Conservation (phyloP, 1,284 basidiomycete species). For the Apiotrichum montevideense region DNA sequence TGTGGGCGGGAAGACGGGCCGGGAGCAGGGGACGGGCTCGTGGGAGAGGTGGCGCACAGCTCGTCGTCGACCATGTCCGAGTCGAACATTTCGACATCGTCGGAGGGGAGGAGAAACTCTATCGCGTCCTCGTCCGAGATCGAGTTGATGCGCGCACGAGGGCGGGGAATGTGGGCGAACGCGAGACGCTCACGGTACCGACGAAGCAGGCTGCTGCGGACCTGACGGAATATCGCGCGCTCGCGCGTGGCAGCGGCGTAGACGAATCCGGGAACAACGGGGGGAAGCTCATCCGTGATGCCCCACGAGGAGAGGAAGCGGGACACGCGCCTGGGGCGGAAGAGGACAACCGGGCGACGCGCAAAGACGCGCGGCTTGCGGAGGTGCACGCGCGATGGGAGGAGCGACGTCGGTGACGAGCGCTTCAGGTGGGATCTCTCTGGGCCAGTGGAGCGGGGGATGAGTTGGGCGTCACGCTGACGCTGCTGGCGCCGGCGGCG, state of each 20-base stretch:
- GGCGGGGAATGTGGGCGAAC: too few relatives aligned
- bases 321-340: neutral
- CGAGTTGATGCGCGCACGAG: too few relatives aligned
- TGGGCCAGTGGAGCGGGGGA: neutral
- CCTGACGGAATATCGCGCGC: neutral
- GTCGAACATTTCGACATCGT: constrained; percentile 8
- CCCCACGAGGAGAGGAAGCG: neutral
- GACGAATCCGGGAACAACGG: neutral
- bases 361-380: neutral
- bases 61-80: constrained; percentile 5
- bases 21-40: neutral
- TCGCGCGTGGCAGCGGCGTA: neutral
- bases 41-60: neutral
- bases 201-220: neutral
- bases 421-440: constrained; percentile 2
- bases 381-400: neutral
- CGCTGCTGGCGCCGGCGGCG: too few relatives aligned
- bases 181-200: constrained; percentile 3
- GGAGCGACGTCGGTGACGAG: neutral
- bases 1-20: neutral
- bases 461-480: too few relatives aligned
- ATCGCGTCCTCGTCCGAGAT: constrained; percentile 3
- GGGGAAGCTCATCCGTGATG: neutral
- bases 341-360: neutral
- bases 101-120: constrained; percentile 2